Percentiles rank a stretch among this genome's conserved stretches.
These are phyloP conservation scores for Didymella lethalis DNA, from an alignment of 2,329 filamentous ascomycete species.

Conservation along the genomic window DNA sequence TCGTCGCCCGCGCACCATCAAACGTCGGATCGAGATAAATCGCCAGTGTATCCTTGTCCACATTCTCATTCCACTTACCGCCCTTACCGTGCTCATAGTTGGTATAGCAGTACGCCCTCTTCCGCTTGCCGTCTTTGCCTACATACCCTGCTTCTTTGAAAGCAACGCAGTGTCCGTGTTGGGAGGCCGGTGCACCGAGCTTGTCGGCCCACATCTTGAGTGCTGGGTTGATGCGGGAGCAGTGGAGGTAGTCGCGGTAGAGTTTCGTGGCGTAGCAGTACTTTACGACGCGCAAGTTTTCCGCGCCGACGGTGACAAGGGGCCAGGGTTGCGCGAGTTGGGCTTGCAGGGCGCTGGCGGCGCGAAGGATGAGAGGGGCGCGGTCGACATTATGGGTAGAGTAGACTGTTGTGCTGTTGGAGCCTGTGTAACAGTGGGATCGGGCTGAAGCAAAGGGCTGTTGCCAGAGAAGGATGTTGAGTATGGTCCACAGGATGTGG, in stretches of 20 bases:
- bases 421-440: background rate
- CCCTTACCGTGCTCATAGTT: slow-evolving; percentile 2
- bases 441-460: background rate
- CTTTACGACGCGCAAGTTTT: background rate
- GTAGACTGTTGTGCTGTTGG: slow-evolving; percentile 1
- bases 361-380: background rate
- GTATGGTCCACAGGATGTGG: background rate
- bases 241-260: slow-evolving; percentile 2
- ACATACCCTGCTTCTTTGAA: slow-evolving; percentile 4
- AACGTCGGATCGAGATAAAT: slow-evolving; percentile 3
- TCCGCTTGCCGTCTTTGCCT: background rate
- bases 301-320: background rate
- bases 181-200: slow-evolving; percentile 1
- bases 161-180: background rate
- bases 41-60: background rate
- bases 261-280: slow-evolving; percentile 6
- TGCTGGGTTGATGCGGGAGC: background rate
- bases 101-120: slow-evolving; percentile 4
- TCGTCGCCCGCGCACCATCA: background rate
- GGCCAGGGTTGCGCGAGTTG: slow-evolving; percentile 4
- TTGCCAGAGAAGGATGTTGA: background rate
- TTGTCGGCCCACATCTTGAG: slow-evolving; percentile 4
- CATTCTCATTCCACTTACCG: background rate
- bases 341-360: background rate
- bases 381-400: background rate